Percentiles rank a stretch among this genome's conserved stretches.
Conservation (phyloP, 1,284 basidiomycete species). For the Apiotrichum porosum region DNA sequence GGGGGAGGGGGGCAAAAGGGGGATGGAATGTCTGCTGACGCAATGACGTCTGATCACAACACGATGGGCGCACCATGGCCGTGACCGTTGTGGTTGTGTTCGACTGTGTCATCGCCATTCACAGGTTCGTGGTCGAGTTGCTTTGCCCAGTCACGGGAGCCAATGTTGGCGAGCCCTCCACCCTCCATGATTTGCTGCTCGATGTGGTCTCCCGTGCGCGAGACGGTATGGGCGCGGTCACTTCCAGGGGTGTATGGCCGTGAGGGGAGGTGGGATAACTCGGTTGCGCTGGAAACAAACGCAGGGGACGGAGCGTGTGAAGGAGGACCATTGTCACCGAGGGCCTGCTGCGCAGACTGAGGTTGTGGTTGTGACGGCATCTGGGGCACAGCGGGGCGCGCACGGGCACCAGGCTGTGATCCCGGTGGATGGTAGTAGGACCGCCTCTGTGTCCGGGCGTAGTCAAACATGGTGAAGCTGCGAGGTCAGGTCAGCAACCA, state of each 20-base stretch:
- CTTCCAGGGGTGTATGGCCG: slow-evolving; percentile 7
- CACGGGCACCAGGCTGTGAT: too few relatives aligned
- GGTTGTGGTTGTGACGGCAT: too few relatives aligned
- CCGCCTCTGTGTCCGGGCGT: slow-evolving; percentile 39
- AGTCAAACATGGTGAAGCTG: slow-evolving; percentile 50
- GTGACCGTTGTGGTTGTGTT: too few relatives aligned
- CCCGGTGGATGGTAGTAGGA: slow-evolving; percentile 44
- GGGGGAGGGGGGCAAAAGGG: too few relatives aligned
- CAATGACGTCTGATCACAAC: too few relatives aligned
- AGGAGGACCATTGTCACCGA: too few relatives aligned
- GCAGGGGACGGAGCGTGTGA: too few relatives aligned
- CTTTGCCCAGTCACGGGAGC: slow-evolving; percentile 20
- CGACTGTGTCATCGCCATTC: too few relatives aligned
- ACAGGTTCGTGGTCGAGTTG: slow-evolving; percentile 12
- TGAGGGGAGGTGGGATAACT: slow-evolving; percentile 1
- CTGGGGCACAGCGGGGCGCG: too few relatives aligned
- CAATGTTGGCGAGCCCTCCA: slow-evolving; percentile 44
- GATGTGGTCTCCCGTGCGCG: slow-evolving; percentile 44
- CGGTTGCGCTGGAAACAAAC: neutral
- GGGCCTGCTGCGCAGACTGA: too few relatives aligned
- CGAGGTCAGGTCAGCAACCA: neutral
- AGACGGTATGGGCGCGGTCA: slow-evolving; percentile 19
- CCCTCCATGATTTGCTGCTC: slow-evolving; percentile 49
- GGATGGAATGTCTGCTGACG: too few relatives aligned
- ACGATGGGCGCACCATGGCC: too few relatives aligned